phyloP scores from a whole-genome alignment of 768 basidiomycete genomes.

The Lactarius sanguifluus region DNA sequence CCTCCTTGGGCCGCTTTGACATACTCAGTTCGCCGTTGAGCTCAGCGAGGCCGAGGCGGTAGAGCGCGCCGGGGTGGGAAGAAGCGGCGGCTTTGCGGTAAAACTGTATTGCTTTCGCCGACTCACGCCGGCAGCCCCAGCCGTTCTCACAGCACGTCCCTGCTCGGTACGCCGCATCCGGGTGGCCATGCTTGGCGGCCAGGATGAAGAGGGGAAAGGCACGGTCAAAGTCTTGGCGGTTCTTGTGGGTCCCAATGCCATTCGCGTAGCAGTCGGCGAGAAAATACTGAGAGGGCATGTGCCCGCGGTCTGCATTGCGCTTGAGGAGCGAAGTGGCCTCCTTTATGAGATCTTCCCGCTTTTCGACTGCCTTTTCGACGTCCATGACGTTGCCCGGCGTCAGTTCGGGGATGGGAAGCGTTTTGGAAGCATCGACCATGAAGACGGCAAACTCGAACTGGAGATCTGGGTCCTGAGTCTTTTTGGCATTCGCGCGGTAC shows the following conservation, averaged over 20 bases:
- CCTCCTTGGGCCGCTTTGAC: constrained; percentile 86
- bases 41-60: constrained; percentile 93
- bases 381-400: constrained; percentile 75
- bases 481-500: constrained; percentile 97
- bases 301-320: constrained; percentile 89
- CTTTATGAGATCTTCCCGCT: constrained; percentile 82
- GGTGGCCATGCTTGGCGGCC: constrained; percentile 95
- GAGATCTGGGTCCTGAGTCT: constrained; percentile 95
- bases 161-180: constrained; percentile 92
- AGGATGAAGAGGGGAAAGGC: constrained; percentile 96
- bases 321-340: constrained; percentile 89
- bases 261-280: constrained; percentile 98
- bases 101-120: constrained; percentile 87
- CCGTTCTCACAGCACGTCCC: constrained; percentile 99
- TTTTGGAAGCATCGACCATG: constrained; percentile 97
- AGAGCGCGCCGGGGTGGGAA: constrained; percentile 92
- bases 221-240: constrained; percentile 93
- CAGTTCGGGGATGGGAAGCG: constrained; percentile 70
- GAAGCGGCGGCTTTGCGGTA: constrained; percentile 92
- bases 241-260: constrained; percentile 91
- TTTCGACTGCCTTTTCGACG: constrained; percentile 76
- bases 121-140: constrained; percentile 95
- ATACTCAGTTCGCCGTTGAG: constrained; percentile 93
- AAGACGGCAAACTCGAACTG: constrained; percentile 99
- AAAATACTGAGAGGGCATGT: constrained; percentile 94